Conservation (phyloP, 139 green algal genomes). For the Spirogloea muscicola region DNA sequence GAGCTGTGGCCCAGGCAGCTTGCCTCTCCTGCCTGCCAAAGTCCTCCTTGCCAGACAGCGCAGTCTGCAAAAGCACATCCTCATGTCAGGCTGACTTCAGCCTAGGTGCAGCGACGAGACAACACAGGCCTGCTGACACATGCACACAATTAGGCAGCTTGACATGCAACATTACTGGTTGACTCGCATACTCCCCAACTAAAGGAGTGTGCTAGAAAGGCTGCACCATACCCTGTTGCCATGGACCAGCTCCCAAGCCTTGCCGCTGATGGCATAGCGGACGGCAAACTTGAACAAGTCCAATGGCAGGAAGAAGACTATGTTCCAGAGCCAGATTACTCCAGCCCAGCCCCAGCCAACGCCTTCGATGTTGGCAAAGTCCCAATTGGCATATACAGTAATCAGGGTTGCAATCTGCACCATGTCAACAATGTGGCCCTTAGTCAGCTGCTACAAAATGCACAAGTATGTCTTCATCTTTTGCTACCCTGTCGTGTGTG, state of each 20-base stretch:
- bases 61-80: neutral
- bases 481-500: too few species aligned
- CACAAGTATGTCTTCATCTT: too few species aligned
- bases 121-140: too few species aligned
- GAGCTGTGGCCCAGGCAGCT: constrained; percentile 24
- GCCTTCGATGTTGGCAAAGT: constrained; percentile 13
- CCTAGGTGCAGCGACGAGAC: too few species aligned
- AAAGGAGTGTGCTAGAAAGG: too few species aligned
- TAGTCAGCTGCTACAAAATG: too few species aligned
- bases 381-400: constrained; percentile 47
- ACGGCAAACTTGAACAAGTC: constrained; percentile 44
- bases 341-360: constrained; percentile 42
- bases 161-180: too few species aligned
- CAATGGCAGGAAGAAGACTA: constrained; percentile 37
- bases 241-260: constrained; percentile 24
- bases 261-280: constrained; percentile 28
- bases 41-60: constrained; percentile 25
- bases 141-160: too few species aligned
- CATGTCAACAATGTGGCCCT: neutral
- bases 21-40: constrained; percentile 30
- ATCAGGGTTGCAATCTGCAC: constrained; percentile 46
- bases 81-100: too few species aligned
- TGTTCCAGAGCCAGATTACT: constrained; percentile 32
- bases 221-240: constrained; percentile 5
- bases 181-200: too few species aligned